Base-by-base conservation (phyloP, 139 green algal genomes). In the Eudorina sp. region DNA sequence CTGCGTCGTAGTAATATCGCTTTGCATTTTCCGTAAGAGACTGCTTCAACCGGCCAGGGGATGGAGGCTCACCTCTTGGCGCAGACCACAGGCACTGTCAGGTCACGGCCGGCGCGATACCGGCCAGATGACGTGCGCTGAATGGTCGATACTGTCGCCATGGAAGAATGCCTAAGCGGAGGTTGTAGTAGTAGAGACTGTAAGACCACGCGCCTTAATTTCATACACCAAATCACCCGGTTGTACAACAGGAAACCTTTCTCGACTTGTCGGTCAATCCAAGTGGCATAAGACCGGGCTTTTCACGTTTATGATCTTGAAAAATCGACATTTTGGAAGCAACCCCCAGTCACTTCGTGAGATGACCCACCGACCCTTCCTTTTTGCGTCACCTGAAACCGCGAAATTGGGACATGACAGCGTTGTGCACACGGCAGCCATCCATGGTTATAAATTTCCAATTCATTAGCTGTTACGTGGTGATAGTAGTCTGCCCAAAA, bases 21-120 rank as follows among this genome's bases (percentile, higher is more conserved):
- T 66, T 66, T 7, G 23, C 55, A 66, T 66, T 66, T 27, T 66
- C 29, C 62, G 3, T 72, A n/a, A n/a, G n/a, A n/a, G n/a, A n/a
- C n/a, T n/a, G n/a, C n/a, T n/a, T n/a, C n/a, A n/a, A n/a, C n/a
- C n/a, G n/a, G n/a, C n/a, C n/a, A n/a, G n/a, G n/a, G 53, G 53
- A 9, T 64, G 25, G 21, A 34, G 69, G 19, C 78, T 4, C 29
- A 85, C 78, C 78, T 85, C 55, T 85, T 85, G 55, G 46, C 75
- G 31, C 78, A 85, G 7, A 85, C 55, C 9, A 85, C 78, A n/a
- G 55, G 29, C 21, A 85, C 76, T 21, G 31, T 38, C 18, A 13
- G 31, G 6, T 7, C 73, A 46, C 73, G 73, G 46, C 45, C 25
- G 7, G 73, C 43, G 25, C 46, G 73, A 75, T 19, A 46, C 31